Conservation (phyloP, 2,329 filamentous ascomycete species). For the Fusarium lyarnte region DNA sequence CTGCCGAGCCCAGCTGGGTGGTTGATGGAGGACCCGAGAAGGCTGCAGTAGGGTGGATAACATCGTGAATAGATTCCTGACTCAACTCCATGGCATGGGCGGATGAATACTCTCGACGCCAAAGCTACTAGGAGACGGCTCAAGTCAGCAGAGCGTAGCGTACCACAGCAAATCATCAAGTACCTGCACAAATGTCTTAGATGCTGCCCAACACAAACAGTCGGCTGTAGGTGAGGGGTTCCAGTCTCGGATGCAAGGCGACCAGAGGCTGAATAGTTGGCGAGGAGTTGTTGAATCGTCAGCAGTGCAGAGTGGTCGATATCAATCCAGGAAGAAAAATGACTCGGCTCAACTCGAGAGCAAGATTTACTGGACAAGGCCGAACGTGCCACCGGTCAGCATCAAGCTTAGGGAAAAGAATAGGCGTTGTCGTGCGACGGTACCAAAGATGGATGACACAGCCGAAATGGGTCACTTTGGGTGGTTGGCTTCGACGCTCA, state of each 20-base stretch:
- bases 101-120: not conserved
- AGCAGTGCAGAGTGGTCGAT: slow-evolving; percentile 17
- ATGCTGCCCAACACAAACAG: slow-evolving; percentile 24
- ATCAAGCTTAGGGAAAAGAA: not conserved
- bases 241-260: slow-evolving; percentile 29
- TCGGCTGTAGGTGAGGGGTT: slow-evolving; percentile 29
- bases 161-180: slow-evolving; percentile 32
- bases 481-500: slow-evolving; percentile 20
- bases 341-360: not conserved
- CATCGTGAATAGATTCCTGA: slow-evolving; percentile 61
- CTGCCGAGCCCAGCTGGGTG: not conserved
- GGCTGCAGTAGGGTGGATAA: slow-evolving; percentile 67
- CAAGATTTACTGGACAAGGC: slow-evolving; percentile 1
- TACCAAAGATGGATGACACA: slow-evolving; percentile 27
- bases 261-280: slow-evolving; percentile 7
- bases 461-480: slow-evolving; percentile 31
- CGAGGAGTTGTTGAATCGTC: slow-evolving; percentile 9
- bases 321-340: slow-evolving; percentile 8
- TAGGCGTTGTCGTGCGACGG: slow-evolving; percentile 35
- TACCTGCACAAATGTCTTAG: slow-evolving; percentile 35
- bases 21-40: slow-evolving; percentile 46
- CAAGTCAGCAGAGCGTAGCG: slow-evolving; percentile 22
- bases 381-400: slow-evolving; percentile 14
- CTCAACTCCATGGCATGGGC: slow-evolving; percentile 61
- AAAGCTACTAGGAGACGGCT: slow-evolving; percentile 8